These are phyloP conservation scores for Pseudogymnoascus sp. DNA, from an alignment of 2,329 filamentous ascomycete species.

Conservation along the genomic window DNA sequence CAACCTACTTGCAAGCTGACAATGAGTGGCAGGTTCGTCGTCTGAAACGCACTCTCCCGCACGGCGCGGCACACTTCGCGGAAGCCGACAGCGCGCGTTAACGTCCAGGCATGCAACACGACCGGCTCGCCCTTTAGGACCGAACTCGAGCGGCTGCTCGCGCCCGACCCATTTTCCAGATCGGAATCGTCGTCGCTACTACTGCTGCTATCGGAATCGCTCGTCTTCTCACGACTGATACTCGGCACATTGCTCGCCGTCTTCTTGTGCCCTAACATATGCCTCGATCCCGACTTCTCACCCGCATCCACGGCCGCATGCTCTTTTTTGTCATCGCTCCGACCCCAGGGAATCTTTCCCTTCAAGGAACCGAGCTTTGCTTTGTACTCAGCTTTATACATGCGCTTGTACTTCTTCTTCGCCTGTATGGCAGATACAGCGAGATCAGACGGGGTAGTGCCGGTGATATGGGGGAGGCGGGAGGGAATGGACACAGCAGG, in stretches of 20 bases:
- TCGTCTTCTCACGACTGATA: not conserved
- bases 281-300: conserved; percentile 22
- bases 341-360: conserved; percentile 12
- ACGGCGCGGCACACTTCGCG: conserved; percentile 78
- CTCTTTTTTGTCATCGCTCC: conserved; percentile 8
- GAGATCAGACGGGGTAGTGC: not conserved
- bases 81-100: conserved; percentile 80
- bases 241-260: not conserved
- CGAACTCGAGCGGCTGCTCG: not conserved
- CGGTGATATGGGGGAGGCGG: not conserved
- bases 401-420: conserved; percentile 14
- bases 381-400: conserved; percentile 24
- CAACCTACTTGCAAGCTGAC: conserved; percentile 90
- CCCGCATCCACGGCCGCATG: not conserved
- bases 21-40: conserved; percentile 72
- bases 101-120: conserved; percentile 78
- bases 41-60: conserved; percentile 66
- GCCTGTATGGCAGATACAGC: not conserved
- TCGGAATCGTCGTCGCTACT: not conserved
- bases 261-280: not conserved
- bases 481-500: conserved; percentile 8
- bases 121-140: conserved; percentile 52
- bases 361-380: conserved; percentile 18
- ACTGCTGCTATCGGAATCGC: not conserved
- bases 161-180: not conserved